Conservation (phyloP, 169 alveolate genomes). For the Plasmodium ovale region DNA sequence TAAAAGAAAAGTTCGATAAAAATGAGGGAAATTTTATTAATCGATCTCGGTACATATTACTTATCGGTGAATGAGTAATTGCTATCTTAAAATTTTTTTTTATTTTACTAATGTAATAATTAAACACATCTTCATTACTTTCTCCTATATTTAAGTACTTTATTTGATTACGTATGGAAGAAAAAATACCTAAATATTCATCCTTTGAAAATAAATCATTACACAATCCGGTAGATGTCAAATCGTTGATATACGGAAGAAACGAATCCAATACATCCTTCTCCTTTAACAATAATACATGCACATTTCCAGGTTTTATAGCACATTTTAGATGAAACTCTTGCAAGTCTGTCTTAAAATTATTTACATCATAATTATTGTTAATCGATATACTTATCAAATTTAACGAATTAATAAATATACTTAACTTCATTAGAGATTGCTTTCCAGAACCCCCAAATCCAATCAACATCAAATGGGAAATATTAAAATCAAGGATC, state of each 20-base stretch:
- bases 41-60: constrained; percentile 69
- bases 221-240: constrained; percentile 95
- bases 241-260: constrained; percentile 94
- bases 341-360: constrained; percentile 92
- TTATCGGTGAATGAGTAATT: constrained; percentile 75
- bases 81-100: constrained; percentile 81
- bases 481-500: constrained; percentile 93
- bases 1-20: constrained; percentile 90
- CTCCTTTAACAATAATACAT: constrained; percentile 94
- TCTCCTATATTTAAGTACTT: constrained; percentile 81
- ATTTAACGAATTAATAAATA: constrained; percentile 92
- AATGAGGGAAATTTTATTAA: constrained; percentile 70
- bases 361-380: constrained; percentile 91
- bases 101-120: constrained; percentile 81
- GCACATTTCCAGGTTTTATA: constrained; percentile 92
- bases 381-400: constrained; percentile 91
- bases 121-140: constrained; percentile 92
- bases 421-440: constrained; percentile 93
- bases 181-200: constrained; percentile 91
- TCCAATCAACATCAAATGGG: constrained; percentile 96
- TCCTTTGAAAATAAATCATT: constrained; percentile 95
- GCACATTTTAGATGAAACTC: constrained; percentile 95
- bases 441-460: constrained; percentile 98
- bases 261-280: constrained; percentile 93
- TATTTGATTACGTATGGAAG: constrained; percentile 88